Base-by-base conservation (phyloP, 2,329 filamentous ascomycete genomes). In the Cercospora beticola region DNA sequence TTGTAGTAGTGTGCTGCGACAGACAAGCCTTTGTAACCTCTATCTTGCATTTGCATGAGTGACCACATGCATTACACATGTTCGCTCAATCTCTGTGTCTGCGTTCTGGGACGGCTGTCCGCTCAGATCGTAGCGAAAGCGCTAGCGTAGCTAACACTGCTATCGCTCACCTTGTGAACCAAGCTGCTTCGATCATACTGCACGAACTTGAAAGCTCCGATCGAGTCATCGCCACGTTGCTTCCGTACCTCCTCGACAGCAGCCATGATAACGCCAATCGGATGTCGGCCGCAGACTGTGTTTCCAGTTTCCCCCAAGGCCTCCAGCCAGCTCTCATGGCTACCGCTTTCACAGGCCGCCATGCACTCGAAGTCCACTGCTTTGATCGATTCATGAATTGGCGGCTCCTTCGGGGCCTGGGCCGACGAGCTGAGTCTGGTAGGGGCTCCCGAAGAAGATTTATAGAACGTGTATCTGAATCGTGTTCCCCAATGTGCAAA, bases 401-500 rank as follows among this genome's bases (percentile, higher is more conserved):
- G 79, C 12, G 84, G 84, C 56, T 66, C 84, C 81, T 3, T 76
- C 78, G 86, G 74, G 79, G 79, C 0, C 71, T 77, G 16, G 81
- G 84, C 74, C 14, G 79, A 76, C 12, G 82, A 76, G 74, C 81
- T 72, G 62, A 84, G 74, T n/a, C 82, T 76, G 65, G 80, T 46
- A 18, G 68, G 30, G 49, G 83, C 76, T 82, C 80, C 70, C 76
- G 79, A 73, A 26, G 83, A 76, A 68, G 87, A 82, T 33, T 88
- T 86, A 78, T 97, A 97, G 68, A 90, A 90, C 30, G 89, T 92
- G 79, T 98, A 99, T 65, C 86, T 83, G 79, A 97, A 99, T 60
- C 92, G 86, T 0, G 84, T 74, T 10, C 95, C 95, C 95, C 95
- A 99, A 80, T 99, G 95, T 72, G 94, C 97, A 79, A 99, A 99